phyloP scores from a whole-genome alignment of 2,329 filamentous ascomycete genomes.

The Sclerotinia subarctica region DNA sequence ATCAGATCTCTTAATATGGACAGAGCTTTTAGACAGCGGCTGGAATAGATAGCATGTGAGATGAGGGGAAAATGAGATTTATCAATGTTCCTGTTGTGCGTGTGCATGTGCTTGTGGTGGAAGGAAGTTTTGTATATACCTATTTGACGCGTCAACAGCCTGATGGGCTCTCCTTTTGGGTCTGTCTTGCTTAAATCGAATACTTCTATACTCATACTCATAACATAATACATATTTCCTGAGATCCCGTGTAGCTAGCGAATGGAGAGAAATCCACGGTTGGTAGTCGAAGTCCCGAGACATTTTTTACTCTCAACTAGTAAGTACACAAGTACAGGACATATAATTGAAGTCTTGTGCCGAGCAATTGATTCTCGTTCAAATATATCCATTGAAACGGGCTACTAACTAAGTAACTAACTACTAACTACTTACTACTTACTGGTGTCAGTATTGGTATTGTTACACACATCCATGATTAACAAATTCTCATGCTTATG shows the following conservation, averaged over 20 bases:
- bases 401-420: no score
- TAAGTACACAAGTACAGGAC: no score
- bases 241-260: no score
- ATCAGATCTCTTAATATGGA: slow-evolving; percentile 21
- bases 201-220: no score
- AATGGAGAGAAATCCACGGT: no score
- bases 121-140: background rate
- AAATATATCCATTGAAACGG: background rate
- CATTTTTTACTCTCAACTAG: no score
- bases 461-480: slow-evolving; percentile 1
- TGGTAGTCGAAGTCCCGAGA: no score
- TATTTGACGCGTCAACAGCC: background rate
- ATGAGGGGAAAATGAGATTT: slow-evolving; percentile 10
- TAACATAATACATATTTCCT: no score
- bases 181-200: no score
- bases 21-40: slow-evolving; percentile 18
- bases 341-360: no score
- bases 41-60: slow-evolving; percentile 20
- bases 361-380: background rate
- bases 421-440: background rate
- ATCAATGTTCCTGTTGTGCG: background rate
- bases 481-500: background rate
- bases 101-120: background rate
- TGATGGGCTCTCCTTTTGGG: no score
- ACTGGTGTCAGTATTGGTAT: slow-evolving; percentile 6